Percentiles rank a stretch among this genome's conserved stretches.
These are phyloP conservation scores for Solanum infundibuliforme DNA, from an alignment of 257 asterid genomes.

Conservation along the genomic window DNA sequence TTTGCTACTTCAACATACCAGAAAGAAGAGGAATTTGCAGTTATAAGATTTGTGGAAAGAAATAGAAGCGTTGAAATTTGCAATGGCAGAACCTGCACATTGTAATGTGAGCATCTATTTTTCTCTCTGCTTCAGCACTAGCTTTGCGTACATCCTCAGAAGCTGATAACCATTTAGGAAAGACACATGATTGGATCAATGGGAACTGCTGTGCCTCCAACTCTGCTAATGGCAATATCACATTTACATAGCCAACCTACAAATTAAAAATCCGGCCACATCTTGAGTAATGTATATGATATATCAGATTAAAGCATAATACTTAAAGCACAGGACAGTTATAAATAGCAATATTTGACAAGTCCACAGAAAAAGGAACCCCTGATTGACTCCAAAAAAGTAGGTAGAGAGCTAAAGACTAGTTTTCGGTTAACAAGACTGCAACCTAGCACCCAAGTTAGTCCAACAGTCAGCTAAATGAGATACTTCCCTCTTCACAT, in stretches of 20 bases:
- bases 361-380: not conserved
- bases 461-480: not conserved
- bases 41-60: not conserved
- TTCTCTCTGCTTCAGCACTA: conserved; percentile 80
- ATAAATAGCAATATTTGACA: not conserved
- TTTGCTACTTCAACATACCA: not conserved
- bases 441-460: not conserved
- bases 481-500: not conserved
- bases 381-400: not conserved
- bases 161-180: conserved; percentile 67
- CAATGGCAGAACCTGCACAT: conserved; percentile 48
- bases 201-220: conserved; percentile 89
- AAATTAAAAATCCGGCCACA: not conserved
- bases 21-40: not conserved
- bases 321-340: not conserved
- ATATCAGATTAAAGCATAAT: not conserved
- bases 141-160: conserved; percentile 78
- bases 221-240: conserved; percentile 62
- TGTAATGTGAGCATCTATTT: conserved; percentile 70
- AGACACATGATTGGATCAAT: conserved; percentile 74
- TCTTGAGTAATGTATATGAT: not conserved
- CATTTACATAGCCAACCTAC: conserved; percentile 71
- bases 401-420: not conserved
- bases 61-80: not conserved
- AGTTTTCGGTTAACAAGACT: not conserved